Evolutionary conservation across 148 eudicot species (phyloP).

Genomic region (Dysphania ambrosioides): DNA sequence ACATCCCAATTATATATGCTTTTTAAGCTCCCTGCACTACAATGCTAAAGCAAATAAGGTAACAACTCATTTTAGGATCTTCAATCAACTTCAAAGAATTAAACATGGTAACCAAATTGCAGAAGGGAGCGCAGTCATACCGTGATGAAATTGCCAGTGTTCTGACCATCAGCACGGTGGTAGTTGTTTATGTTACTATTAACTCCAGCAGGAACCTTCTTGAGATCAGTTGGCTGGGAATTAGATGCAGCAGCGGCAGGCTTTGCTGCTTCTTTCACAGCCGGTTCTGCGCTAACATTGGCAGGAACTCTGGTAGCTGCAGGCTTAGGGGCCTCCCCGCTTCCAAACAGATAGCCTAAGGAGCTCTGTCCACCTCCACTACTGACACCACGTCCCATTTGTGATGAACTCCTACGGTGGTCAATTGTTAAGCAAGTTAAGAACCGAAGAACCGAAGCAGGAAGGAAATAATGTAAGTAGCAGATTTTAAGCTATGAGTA

Average conservation of each 20-base stretch:
- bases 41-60: not conserved
- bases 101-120: too few species aligned
- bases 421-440: not conserved
- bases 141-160: constrained; percentile 85
- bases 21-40: not conserved
- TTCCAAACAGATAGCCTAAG: constrained; percentile 73
- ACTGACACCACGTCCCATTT: constrained; percentile 92
- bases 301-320: constrained; percentile 36
- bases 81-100: not conserved
- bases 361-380: constrained; percentile 94
- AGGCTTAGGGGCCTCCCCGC: constrained; percentile 65
- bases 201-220: constrained; percentile 71
- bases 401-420: constrained; percentile 10
- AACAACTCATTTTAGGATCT: not conserved
- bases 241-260: constrained; percentile 31
- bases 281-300: constrained; percentile 26
- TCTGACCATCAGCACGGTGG: constrained; percentile 78
- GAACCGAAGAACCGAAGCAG: too few species aligned
- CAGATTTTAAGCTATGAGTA: too few species aligned
- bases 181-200: constrained; percentile 65
- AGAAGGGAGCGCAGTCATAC: constrained; percentile 49
- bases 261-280: constrained; percentile 38
- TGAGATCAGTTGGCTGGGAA: constrained; percentile 40
- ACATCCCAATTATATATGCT: not conserved
- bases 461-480: not conserved